Percentiles rank a stretch among this genome's conserved stretches.
Evolutionary conservation across 768 basidiomycete genomes (phyloP).

Genomic region (Tricholoma saponaceum): DNA sequence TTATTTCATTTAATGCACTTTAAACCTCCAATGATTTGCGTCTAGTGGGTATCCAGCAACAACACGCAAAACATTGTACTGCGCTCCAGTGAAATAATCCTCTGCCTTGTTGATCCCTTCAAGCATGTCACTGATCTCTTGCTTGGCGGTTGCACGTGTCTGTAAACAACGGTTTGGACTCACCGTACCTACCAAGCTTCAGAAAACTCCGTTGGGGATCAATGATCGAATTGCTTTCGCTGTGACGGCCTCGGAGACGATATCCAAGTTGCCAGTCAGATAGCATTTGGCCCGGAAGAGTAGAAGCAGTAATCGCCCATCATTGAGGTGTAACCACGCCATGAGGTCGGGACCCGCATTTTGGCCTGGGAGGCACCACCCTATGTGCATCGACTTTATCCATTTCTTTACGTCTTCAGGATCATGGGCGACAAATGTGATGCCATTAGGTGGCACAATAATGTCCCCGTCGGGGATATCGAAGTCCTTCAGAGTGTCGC

Average conservation of each 20-base stretch:
- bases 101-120: neutral
- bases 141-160: neutral
- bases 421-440: neutral
- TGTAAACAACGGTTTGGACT: neutral
- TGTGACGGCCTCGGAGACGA: neutral
- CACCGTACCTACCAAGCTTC: neutral
- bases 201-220: neutral
- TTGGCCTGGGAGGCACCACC: neutral
- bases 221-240: neutral
- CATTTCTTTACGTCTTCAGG: neutral
- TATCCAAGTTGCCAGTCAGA: neutral
- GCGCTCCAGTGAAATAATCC: neutral
- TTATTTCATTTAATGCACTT: neutral
- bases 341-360: neutral
- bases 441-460: neutral
- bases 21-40: neutral
- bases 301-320: neutral
- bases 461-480: neutral
- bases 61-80: neutral
- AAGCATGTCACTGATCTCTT: neutral
- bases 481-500: neutral
- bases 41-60: neutral
- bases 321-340: neutral
- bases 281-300: neutral
- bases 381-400: neutral